Evolutionary conservation across 176 grass and related monocot genomes (phyloP), one percentile per base, ranked within the genome.

Genomic region (Eragrostis nindensis): DNA sequence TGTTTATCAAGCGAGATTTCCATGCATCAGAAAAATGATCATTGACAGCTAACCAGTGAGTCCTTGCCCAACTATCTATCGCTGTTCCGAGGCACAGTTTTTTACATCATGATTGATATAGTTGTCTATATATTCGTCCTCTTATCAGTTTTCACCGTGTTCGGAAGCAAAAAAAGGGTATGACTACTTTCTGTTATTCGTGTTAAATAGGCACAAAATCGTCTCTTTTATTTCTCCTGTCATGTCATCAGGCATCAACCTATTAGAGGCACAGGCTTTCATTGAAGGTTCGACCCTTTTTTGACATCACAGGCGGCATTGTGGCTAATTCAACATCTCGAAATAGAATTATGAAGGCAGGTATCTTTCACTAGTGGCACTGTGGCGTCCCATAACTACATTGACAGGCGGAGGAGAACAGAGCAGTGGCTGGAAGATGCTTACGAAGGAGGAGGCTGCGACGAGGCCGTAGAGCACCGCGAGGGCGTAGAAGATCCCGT

Each of bases 401-500:
- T 47, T 45, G 13, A 60, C 17, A 62, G 9, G 8, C 19, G 53
- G 4, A 50, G 64, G 66, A 62, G 36, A 68, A 11, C 7, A n/a
- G 17, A 45, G 32, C 17, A 3, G 74, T 26, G 55, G 55, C 5
- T 14, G 56, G 57, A 60, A 64, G 71, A 60, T 60, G 63, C 84
- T 86, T 86, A 98, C 92, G 64, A 95, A 87, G 84, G 95, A 94
- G 73, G 80, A 70, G 22, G 79, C 62, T 54, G 88, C 90, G 41
- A 98, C 19, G 79, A 89, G 59, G 54, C 89, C 88, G 70, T 98
- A 98, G 66, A 94, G 85, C 43, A 27, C 88, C 66, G 87, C 83
- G 62, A 98, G 88, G 66, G 86, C 13, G 73, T 56, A 84, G 84
- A 89, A 98, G 88, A 95, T 83, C 47, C 80, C 83, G 47, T 91